phyloP scores from a whole-genome alignment of 257 asterid species.

The Jaltomata sinuosa region DNA sequence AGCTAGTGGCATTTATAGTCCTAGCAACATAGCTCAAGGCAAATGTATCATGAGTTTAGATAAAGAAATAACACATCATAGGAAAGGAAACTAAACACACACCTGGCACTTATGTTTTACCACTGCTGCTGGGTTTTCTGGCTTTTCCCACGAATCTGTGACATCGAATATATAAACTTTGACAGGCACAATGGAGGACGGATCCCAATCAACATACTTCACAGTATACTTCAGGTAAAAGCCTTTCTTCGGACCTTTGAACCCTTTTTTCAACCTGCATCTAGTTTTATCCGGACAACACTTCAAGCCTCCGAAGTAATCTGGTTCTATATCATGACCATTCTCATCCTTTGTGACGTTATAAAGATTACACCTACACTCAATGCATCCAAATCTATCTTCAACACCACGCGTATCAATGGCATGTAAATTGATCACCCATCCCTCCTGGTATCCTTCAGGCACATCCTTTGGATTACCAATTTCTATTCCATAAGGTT shows the following conservation, averaged over 20 bases:
- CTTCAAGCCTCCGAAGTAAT: slow-evolving; percentile 21
- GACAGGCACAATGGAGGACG: slow-evolving; percentile 21
- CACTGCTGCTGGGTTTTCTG: not conserved
- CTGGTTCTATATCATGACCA: slow-evolving; percentile 2
- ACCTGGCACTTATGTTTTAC: slow-evolving; percentile 29
- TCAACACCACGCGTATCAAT: slow-evolving; percentile 25
- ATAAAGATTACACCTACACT: slow-evolving; percentile 26
- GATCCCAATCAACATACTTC: slow-evolving; percentile 29
- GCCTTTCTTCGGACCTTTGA: not conserved
- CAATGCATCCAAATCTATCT: slow-evolving; percentile 18
- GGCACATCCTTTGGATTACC: slow-evolving; percentile 15
- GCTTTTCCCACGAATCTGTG: slow-evolving; percentile 25
- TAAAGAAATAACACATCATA: not conserved
- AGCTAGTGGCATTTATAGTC: too few species aligned
- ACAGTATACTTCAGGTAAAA: slow-evolving; percentile 27
- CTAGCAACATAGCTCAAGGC: too few species aligned
- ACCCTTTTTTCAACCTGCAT: slow-evolving; percentile 14
- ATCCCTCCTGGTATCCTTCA: slow-evolving; percentile 17
- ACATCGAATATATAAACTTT: slow-evolving; percentile 30
- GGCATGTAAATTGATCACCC: slow-evolving; percentile 23
- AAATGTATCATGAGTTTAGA: not conserved
- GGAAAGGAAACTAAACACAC: not conserved
- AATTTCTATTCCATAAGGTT: slow-evolving; percentile 30
- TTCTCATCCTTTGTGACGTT: slow-evolving; percentile 9
- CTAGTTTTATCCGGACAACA: slow-evolving; percentile 18